Evolutionary conservation across 1,284 basidiomycete genomes (phyloP).

Genomic region (Phellopilus nigrolimitatus): DNA sequence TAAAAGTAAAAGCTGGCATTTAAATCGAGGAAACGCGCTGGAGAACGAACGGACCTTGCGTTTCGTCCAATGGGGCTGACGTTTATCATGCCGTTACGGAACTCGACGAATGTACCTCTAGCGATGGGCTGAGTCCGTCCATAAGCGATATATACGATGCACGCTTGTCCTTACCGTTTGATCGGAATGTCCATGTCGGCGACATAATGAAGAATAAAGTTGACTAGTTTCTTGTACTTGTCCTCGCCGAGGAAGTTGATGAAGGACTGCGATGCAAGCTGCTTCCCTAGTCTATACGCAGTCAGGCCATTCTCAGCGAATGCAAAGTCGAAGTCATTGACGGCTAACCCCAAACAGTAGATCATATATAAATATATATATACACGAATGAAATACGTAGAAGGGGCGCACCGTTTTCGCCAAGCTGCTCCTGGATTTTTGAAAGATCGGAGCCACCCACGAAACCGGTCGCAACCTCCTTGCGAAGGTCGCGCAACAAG

Average conservation of each 20-base stretch:
- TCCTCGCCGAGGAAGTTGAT: constrained; percentile 93
- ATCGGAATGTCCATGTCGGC: constrained; percentile 92
- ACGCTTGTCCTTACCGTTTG: constrained; percentile 66
- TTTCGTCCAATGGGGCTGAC: constrained; percentile 95
- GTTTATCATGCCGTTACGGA: constrained; percentile 97
- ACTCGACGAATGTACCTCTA: constrained; percentile 97
- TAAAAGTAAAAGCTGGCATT: too few species aligned
- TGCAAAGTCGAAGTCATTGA: constrained; percentile 84
- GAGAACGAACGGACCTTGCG: constrained; percentile 67
- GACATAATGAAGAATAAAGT: constrained; percentile 90
- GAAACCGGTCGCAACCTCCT: constrained; percentile 77
- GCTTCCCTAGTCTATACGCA: constrained; percentile 80
- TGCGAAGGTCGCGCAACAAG: constrained; percentile 62
- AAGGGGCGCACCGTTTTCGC: constrained; percentile 42
- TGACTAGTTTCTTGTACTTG: constrained; percentile 87
- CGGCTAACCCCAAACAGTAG: constrained; percentile 42
- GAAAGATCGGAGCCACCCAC: constrained; percentile 85
- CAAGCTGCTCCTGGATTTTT: constrained; percentile 85
- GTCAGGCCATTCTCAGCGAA: constrained; percentile 96
- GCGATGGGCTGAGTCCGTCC: too few species aligned
- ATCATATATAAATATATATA: constrained; percentile 2
- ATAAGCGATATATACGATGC: background rate
- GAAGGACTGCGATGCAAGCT: constrained; percentile 78
- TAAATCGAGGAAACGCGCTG: constrained; percentile 1
- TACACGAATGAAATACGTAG: background rate